Evolutionary conservation across 2,329 filamentous ascomycete genomes (phyloP), one percentile per base, ranked within the genome.

Genomic region (Ilyonectria sp.): DNA sequence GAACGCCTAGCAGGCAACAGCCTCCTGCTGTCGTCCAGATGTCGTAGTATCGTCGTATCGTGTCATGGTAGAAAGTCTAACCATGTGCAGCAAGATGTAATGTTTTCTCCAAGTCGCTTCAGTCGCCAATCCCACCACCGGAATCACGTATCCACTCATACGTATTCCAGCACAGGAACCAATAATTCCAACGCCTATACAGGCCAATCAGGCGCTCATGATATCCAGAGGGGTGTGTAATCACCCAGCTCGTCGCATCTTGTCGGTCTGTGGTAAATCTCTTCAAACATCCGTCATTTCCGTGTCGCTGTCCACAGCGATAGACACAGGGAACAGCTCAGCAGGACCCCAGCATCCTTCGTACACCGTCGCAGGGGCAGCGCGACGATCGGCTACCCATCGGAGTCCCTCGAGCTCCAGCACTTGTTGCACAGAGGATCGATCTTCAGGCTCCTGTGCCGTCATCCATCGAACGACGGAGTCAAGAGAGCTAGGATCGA

Each of bases 301-400:
- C 5, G 86, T 88, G 70, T 90, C 88, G 50, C 75, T 77, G 57
- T 83, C 80, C n/a, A 70, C 70, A 5, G 77, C 75, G 43, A 81
- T 79, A 6, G 80, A 80, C 21, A 81, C 79, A 6, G 80, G 74
- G 35, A 83, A 77, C 56, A 86, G 80, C 59, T 88, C 86, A n/a
- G 84, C 91, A 35, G 95, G 95, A 4, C 96, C 96, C 93, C 95
- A 99, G 79, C 94, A 96, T 69, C 96, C 96, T 82, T 99, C 96
- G 75, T 93, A 99, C 60, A 99, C 91, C 0, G 94, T 98, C n/a
- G 96, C 96, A 50, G 94, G 93, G 11, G 94, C 93, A 62, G 92
- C 91, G 62, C 94, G 91, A 69, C 94, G 91, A 57, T 86, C 83
- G 61, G 91, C 88, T 35, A 97, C 92, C 93, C 96, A 99, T 68